Evolutionary conservation across 176 grass and related monocot genomes (phyloP), one percentile per base, ranked within the genome.

Genomic region (Secale cereale): DNA sequence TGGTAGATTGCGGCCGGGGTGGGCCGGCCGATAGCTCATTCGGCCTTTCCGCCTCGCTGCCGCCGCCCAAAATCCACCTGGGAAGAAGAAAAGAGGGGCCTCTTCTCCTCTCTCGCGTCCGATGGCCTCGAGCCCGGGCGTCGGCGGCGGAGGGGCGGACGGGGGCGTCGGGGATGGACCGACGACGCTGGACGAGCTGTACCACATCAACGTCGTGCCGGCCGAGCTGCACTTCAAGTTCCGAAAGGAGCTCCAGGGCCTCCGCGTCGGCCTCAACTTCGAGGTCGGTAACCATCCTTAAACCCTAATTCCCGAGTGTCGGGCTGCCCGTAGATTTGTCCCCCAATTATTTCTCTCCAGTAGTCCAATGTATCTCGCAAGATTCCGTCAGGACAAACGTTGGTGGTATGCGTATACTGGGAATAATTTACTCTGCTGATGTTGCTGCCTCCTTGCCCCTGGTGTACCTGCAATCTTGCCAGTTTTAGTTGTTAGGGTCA

Each of bases 191-290:
- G 93, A 94, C 54, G 96, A 98, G 83, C 91, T 93, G 63, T 98
- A 92, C 91, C 76, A 86, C 81, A 98, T 98, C 85, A 98, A 95
- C 88, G 74, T 92, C 23, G 89, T 95, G 15, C 93, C 93, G 32
- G 92, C 93, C 37, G 93, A 98, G 86, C 91, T 98, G 67, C 92
- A 87, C 91, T 80, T 98, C 91, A 95, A 98, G 87, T 98, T 98
- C 79, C 93, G 96, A 73, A 98, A 95, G 88, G 91, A 95, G 90
- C 70, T 98, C 31, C 76, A 92, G 88, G 86, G 88, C 26, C 63
- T 95, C 74, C 96, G 96, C 84, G 89, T 98, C 65, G 96, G 96
- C 65, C 76, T 95, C 84, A 95, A 98, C 81, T 56, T 98, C 64
- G 93, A 98, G 96, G 96, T 95, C 69, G 88, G 91, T 92, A 59